These are phyloP conservation scores for Pochonia chlamydosporia DNA, from an alignment of 2,329 filamentous ascomycete species.

Conservation along the genomic window DNA sequence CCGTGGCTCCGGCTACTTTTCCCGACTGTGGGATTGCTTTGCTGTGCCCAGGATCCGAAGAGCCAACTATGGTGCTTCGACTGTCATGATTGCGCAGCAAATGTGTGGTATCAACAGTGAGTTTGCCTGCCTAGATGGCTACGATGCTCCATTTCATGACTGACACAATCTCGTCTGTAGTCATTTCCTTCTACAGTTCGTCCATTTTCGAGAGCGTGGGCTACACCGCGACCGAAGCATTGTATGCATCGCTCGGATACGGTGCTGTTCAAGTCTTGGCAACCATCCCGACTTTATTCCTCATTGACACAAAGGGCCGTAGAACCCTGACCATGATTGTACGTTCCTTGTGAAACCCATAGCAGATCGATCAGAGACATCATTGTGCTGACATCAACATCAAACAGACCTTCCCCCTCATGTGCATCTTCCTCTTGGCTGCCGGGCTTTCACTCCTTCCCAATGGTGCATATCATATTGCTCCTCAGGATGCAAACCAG, in stretches of 20 bases:
- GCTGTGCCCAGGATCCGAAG: constrained; percentile 61
- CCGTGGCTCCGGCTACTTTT: constrained; percentile 21
- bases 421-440: constrained; percentile 21
- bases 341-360: constrained; percentile 4
- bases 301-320: constrained; percentile 24
- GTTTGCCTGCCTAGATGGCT: background rate
- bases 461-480: constrained; percentile 12
- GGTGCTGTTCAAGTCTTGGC: constrained; percentile 40
- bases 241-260: constrained; percentile 36
- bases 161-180: constrained; percentile 1
- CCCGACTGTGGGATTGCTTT: constrained; percentile 48
- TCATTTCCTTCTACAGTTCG: constrained; percentile 65
- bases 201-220: constrained; percentile 52
- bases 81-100: constrained; percentile 72
- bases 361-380: background rate
- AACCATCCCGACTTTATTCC: constrained; percentile 23
- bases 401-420: constrained; percentile 19
- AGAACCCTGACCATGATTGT: constrained; percentile 19
- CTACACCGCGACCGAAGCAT: constrained; percentile 42
- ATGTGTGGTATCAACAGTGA: constrained; percentile 40
- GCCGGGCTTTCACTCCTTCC: constrained; percentile 18
- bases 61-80: constrained; percentile 68
- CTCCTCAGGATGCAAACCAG: constrained; percentile 10
- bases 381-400: constrained; percentile 3
- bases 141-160: background rate